Evolutionary conservation across 805 yeast species (phyloP).

Genomic region (Sungouiozyma ichnusensis): DNA sequence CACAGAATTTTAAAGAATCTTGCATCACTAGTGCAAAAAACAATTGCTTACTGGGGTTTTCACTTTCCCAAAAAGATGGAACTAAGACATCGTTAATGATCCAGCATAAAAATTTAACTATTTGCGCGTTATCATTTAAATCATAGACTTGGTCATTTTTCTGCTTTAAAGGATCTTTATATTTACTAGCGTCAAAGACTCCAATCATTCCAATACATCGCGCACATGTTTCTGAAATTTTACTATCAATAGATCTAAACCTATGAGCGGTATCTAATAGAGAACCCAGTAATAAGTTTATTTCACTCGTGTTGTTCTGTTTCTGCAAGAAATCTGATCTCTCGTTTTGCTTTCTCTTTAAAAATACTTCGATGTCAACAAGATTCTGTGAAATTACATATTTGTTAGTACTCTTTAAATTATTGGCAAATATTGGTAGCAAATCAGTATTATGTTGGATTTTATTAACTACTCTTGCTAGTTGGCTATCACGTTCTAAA

Average conservation of each 20-base stretch:
- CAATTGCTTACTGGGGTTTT: conserved; percentile 74
- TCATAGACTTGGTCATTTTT: conserved; percentile 45
- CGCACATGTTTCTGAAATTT: conserved; percentile 51
- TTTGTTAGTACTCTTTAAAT: conserved; percentile 25
- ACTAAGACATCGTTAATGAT: conserved; percentile 64
- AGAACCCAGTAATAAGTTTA: conserved; percentile 40
- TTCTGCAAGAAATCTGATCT: conserved; percentile 33
- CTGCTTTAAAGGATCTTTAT: conserved; percentile 23
- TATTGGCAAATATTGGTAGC: conserved; percentile 19
- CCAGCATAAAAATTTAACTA: conserved; percentile 49
- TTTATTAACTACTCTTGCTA: conserved; percentile 36
- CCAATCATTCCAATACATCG: conserved; percentile 70
- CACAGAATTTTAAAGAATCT: conserved; percentile 60
- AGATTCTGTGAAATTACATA: conserved; percentile 67
- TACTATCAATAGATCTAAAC: conserved; percentile 38
- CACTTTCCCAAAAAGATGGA: conserved; percentile 81
- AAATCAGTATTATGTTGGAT: conserved; percentile 15
- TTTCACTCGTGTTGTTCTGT: conserved; percentile 19
- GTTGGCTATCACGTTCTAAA: conserved; percentile 42
- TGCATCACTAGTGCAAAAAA: conserved; percentile 85
- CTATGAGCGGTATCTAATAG: conserved; percentile 47
- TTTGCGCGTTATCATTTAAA: conserved; percentile 52
- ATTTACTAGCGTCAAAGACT: conserved; percentile 52
- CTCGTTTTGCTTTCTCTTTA: conserved; percentile 40
- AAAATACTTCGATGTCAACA: conserved; percentile 47